Evolutionary conservation across 495 filamentous ascomycete species (phyloP), one percentile per base, ranked within the genome.

Genomic region (Trichocladium uniseriatum): DNA sequence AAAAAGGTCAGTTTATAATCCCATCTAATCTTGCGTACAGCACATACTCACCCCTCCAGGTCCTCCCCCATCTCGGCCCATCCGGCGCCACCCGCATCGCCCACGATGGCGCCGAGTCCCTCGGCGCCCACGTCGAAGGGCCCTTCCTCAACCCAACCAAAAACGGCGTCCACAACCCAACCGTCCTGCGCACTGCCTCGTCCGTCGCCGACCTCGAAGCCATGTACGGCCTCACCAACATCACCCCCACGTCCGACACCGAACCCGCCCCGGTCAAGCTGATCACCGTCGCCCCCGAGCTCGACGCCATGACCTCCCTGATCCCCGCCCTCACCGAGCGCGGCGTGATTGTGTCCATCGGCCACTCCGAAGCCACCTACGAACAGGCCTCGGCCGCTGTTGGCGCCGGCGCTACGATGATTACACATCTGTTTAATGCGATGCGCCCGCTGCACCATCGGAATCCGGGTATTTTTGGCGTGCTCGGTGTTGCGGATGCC

Each of bases 361-460:
- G 88, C n/a, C 88, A 94, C 64, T 83, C 82, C 0, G 83, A 89
- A 58, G 82, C 85, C 7, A 83, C 83, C 3, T 90, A 85, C 65
- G 83, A 88, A 55, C 71, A 85, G 52, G 86, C 84, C 1, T 73
- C 78, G 1, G 64, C 65, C 3, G 85, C 84, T 13, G 77, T 89
- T 1, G 61, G 67, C n/a, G 65, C 76, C 18, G 87, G 87, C 37
- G 86, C 84, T 2, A 86, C 73, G 24, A 90, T 88, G 85, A 79
- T 94, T 29, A 94, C 88, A 1, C 88, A 94, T 58, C 73, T 94
- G 2, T 94, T 92, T 74, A 94, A 94, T 59, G 88, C 87, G 14
- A 94, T 94, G 87, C 76, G 79, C 5, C 85, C 84, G 14, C 79
- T 91, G 7, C 84, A 88, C 61, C 87, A 91, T 70, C 82, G 87